Evolutionary conservation across 1,284 basidiomycete species (phyloP).

Genomic region (Cryptococcus maquisensis): DNA sequence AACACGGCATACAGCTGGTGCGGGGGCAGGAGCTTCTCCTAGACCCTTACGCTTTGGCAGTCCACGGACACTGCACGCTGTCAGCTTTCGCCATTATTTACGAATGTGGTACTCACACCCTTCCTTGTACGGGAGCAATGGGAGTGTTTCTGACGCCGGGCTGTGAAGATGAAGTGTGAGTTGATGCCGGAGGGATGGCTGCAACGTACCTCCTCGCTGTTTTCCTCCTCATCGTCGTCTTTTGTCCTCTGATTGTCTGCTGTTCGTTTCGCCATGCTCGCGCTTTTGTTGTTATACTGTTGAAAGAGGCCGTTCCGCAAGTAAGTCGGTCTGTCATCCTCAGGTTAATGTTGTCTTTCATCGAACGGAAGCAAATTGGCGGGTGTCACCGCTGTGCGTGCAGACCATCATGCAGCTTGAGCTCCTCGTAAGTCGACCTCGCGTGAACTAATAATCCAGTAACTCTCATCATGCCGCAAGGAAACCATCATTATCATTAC

Average conservation of each 20-base stretch:
- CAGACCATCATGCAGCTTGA: no score
- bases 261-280: slow-evolving; percentile 58
- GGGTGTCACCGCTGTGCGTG: no score
- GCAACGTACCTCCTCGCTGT: slow-evolving; percentile 56
- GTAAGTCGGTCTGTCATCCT: no score
- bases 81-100: neutral
- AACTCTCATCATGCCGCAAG: no score
- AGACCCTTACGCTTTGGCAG: slow-evolving; percentile 46
- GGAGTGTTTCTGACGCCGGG: slow-evolving; percentile 31
- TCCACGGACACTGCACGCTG: slow-evolving; percentile 44
- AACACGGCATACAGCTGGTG: neutral
- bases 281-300: no score
- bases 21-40: slow-evolving; percentile 9
- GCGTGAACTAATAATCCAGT: no score
- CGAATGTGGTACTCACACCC: slow-evolving; percentile 28
- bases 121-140: slow-evolving; percentile 34
- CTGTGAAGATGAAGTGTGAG: slow-evolving; percentile 18
- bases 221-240: slow-evolving; percentile 51
- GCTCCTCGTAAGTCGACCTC: no score
- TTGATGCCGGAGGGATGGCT: slow-evolving; percentile 28
- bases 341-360: no score
- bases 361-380: no score
- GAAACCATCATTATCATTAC: no score
- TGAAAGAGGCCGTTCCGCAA: no score
- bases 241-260: slow-evolving; percentile 69